Conservation (phyloP, 306 rosid genomes). For the Leucaena leucocephala region DNA sequence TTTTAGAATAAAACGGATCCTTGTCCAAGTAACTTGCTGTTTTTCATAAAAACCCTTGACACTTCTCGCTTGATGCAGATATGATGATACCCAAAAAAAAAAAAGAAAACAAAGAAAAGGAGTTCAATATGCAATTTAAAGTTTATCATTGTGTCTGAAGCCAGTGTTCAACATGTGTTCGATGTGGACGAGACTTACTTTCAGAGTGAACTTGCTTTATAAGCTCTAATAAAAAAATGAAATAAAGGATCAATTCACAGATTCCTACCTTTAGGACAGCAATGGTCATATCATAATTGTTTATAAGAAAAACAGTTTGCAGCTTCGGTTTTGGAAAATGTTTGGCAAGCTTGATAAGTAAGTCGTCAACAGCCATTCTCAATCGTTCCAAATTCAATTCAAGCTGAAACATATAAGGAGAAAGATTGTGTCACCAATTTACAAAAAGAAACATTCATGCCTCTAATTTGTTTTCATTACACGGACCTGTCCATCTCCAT, state of each 20-base stretch:
- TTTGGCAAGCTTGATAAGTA: slow-evolving; percentile 95
- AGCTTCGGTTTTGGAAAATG: slow-evolving; percentile 72
- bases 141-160: not conserved
- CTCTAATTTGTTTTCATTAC: slow-evolving; percentile 23
- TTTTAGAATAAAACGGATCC: slow-evolving; percentile 20
- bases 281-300: slow-evolving; percentile 98
- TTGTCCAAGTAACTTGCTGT: slow-evolving; percentile 23
- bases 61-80: slow-evolving; percentile 33
- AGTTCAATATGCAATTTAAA: not conserved
- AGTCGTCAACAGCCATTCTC: slow-evolving; percentile 95
- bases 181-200: not conserved
- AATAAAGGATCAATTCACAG: slow-evolving; percentile 30
- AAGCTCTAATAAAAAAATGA: slow-evolving; percentile 15
- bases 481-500: slow-evolving; percentile 93
- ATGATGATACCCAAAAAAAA: not conserved
- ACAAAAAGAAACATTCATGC: not conserved
- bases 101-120: not conserved
- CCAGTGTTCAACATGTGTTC: not conserved
- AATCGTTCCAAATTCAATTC: slow-evolving; percentile 85
- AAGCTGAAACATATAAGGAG: slow-evolving; percentile 60
- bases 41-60: not conserved
- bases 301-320: slow-evolving; percentile 89
- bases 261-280: slow-evolving; percentile 82
- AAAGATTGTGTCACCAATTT: slow-evolving; percentile 29
- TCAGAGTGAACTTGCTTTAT: not conserved